Evolutionary conservation across 2,329 filamentous ascomycete species (phyloP), one percentile per base, ranked within the genome.

Genomic region (Teratosphaeria epicoccoides): DNA sequence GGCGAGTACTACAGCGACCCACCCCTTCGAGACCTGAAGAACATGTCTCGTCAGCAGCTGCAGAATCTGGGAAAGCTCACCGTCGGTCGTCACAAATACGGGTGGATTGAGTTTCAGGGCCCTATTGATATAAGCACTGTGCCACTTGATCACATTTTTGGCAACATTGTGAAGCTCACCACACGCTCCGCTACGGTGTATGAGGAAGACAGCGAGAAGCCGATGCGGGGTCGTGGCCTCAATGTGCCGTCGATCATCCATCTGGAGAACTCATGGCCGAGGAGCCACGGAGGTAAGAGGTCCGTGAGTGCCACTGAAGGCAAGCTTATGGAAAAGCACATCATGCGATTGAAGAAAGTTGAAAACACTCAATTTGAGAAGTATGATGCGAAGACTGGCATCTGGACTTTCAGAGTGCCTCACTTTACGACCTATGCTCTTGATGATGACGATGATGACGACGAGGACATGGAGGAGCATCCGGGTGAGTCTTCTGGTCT

Each of bases 391-490:
- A 77, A 87, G 1, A 89, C 83, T 49, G 93, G 91, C 49, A 79
- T 87, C 46, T 98, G 94, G 94, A 80, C 81, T 12, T 98, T 98
- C 73, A 82, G 76, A 9, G 93, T 98, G n/a, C 83, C 91, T 63
- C 93, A 98, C 69, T 98, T 94, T 68, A 97, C 91, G 1, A 95
- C 89, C 1, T 98, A 98, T 65, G 90, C 87, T 40, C 77, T 97
- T 50, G 85, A 91, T 57, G 88, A 87, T 40, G 71, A 71, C 43
- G 73, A 77, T 25, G 77, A 87, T 40, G 80, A 83, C 49, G 87
- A 89, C 25, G 52, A 52, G 11, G 57, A 52, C 6, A 59, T 61
- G 20, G 54, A 58, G 28, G 48, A 58, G 46, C 84, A 88, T 24
- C 46, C 56, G 46, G 84, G 87, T 44, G 74, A 76, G 55, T 70